These are phyloP conservation scores for Geotrichum klebahnii DNA, from an alignment of 1,139 yeast genomes.

Conservation along the genomic window DNA sequence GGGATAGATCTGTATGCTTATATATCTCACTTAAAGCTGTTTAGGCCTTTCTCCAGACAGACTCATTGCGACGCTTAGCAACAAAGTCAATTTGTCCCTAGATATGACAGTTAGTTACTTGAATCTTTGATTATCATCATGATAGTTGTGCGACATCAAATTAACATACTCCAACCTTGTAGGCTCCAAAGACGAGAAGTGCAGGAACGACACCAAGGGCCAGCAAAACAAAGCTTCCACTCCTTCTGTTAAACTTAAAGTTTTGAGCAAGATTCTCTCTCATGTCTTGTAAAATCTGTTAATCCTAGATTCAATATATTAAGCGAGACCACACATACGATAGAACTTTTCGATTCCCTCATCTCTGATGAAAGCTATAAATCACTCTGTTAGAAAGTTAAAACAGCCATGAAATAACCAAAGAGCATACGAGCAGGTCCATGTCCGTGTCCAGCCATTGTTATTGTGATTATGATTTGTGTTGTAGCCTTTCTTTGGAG, in stretches of 20 bases:
- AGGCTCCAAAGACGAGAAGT: constrained; percentile 34
- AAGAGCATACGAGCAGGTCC: constrained; percentile 19
- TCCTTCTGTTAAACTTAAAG: constrained; percentile 35
- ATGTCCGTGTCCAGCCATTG: constrained; percentile 22
- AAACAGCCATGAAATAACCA: not conserved
- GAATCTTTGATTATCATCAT: not conserved
- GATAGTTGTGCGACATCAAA: no score
- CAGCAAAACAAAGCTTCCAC: constrained; percentile 36
- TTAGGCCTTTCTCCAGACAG: constrained; percentile 29
- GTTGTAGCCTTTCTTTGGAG: not conserved
- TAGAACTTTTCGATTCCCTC: constrained; percentile 39
- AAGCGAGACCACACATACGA: constrained; percentile 24
- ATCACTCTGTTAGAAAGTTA: not conserved
- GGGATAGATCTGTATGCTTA: not conserved
- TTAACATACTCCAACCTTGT: constrained; percentile 22
- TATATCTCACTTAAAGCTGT: not conserved
- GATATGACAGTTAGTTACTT: constrained; percentile 1
- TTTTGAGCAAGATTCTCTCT: constrained; percentile 35
- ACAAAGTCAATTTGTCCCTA: constrained; percentile 33
- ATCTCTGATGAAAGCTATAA: constrained; percentile 35
- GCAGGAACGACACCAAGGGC: constrained; percentile 38
- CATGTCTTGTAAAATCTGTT: constrained; percentile 28
- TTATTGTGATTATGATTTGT: constrained; percentile 1
- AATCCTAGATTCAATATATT: constrained; percentile 10
- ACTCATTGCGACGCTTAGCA: constrained; percentile 34